Evolutionary conservation across 148 eudicot species (phyloP).

Genomic region (Fagopyrum homotropicum): DNA sequence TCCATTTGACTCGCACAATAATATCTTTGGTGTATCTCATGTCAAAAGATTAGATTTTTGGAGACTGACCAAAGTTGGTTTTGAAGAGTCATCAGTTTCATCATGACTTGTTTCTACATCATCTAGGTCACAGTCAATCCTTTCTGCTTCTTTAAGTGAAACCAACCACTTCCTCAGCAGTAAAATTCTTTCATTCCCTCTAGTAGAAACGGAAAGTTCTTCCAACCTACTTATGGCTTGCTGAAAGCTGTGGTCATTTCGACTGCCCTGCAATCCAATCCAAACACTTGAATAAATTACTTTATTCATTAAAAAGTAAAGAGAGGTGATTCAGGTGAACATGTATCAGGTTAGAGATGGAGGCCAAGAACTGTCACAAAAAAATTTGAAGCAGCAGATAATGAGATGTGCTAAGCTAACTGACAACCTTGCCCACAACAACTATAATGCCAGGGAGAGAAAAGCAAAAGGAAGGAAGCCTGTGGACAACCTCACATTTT

Average conservation of each 20-base stretch:
- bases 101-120: conserved; percentile 17
- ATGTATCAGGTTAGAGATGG: too few relatives aligned
- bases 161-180: conserved; percentile 56
- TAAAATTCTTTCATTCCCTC: conserved; percentile 58
- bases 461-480: too few relatives aligned
- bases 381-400: too few relatives aligned
- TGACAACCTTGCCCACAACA: too few relatives aligned
- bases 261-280: conserved; percentile 32
- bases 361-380: too few relatives aligned
- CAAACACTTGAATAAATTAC: not conserved
- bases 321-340: too few relatives aligned
- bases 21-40: not conserved
- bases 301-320: not conserved
- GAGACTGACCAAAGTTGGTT: not conserved
- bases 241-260: conserved; percentile 39
- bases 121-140: conserved; percentile 16
- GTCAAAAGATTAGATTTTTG: not conserved
- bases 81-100: conserved; percentile 18
- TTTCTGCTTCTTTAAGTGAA: conserved; percentile 46
- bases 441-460: too few relatives aligned
- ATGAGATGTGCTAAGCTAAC: too few relatives aligned
- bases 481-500: too few relatives aligned
- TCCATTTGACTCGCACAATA: not conserved
- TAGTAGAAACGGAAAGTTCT: conserved; percentile 56
- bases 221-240: conserved; percentile 46